Evolutionary conservation across 2,329 filamentous ascomycete species (phyloP).

Genomic region (Emydomyces testavorans): DNA sequence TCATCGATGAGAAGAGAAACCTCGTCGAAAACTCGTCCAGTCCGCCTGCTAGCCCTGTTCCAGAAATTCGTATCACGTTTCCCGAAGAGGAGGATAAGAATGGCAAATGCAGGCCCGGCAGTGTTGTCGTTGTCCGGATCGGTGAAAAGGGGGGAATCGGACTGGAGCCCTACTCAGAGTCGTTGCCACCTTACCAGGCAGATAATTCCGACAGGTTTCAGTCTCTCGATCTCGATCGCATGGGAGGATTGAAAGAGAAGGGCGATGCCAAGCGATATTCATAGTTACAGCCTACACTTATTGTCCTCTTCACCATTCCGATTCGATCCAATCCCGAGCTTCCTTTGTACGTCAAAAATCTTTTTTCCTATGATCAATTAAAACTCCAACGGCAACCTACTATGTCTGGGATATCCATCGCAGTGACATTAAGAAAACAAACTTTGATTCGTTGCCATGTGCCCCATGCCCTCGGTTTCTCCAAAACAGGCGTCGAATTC

Average conservation of each 20-base stretch:
- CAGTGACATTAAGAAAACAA: slow-evolving; percentile 1
- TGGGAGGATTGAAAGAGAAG: slow-evolving; percentile 92
- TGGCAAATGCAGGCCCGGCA: slow-evolving; percentile 69
- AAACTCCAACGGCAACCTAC: slow-evolving; percentile 14
- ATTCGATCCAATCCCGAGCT: not conserved
- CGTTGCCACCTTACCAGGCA: slow-evolving; percentile 82
- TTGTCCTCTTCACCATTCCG: not conserved
- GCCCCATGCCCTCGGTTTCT: slow-evolving; percentile 18
- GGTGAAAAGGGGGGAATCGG: slow-evolving; percentile 77
- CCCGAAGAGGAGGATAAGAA: slow-evolving; percentile 75
- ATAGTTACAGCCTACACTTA: slow-evolving; percentile 17
- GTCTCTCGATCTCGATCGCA: slow-evolving; percentile 85
- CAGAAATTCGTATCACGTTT: slow-evolving; percentile 96
- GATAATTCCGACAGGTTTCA: slow-evolving; percentile 71
- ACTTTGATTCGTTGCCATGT: slow-evolving; percentile 14
- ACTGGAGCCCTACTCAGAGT: slow-evolving; percentile 68
- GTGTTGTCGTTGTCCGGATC: slow-evolving; percentile 82
- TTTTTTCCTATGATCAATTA: slow-evolving; percentile 5
- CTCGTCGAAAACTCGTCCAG: slow-evolving; percentile 65
- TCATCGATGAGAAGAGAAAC: slow-evolving; percentile 68
- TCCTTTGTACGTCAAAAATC: not conserved
- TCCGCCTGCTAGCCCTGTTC: slow-evolving; percentile 71
- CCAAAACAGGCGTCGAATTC: not conserved
- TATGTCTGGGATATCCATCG: not conserved
- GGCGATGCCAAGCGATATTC: slow-evolving; percentile 28